Evolutionary conservation across 1,284 basidiomycete genomes (phyloP).

Genomic region (Trichosporon coremiiforme): DNA sequence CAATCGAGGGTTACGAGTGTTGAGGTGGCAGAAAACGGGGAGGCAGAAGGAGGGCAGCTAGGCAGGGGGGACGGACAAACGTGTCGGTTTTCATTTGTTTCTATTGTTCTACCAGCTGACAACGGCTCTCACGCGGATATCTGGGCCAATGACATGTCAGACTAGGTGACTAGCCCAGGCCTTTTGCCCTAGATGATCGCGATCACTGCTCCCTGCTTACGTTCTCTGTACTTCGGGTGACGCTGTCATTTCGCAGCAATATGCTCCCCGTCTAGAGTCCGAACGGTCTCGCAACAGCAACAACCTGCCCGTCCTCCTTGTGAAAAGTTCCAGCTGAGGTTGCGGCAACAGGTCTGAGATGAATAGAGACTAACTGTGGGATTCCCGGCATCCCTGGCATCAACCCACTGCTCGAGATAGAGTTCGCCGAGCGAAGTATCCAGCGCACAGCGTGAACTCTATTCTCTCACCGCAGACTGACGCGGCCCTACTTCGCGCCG

Average conservation of each 20-base stretch:
- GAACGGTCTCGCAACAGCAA: too few relatives aligned
- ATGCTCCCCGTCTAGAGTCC: too few relatives aligned
- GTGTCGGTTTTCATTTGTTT: background rate
- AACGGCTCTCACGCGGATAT: background rate
- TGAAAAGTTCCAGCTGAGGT: too few relatives aligned
- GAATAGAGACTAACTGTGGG: background rate
- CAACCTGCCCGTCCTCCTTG: too few relatives aligned
- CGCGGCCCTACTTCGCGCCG: background rate
- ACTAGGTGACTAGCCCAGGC: background rate
- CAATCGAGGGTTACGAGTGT: too few relatives aligned
- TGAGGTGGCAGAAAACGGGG: background rate
- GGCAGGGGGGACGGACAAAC: background rate
- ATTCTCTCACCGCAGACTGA: background rate
- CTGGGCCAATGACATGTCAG: background rate
- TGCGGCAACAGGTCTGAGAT: background rate
- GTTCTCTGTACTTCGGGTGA: background rate
- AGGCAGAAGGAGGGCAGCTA: background rate
- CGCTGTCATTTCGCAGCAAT: background rate
- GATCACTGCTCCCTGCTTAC: slow-evolving; percentile 8
- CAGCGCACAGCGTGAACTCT: background rate
- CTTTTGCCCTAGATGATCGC: background rate
- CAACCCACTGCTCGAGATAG: background rate
- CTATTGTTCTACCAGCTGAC: background rate
- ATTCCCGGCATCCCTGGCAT: background rate
- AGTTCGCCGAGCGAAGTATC: slow-evolving; percentile 11